phyloP scores from a whole-genome alignment of 257 asterid genomes.

The Jaltomata sinuosa region DNA sequence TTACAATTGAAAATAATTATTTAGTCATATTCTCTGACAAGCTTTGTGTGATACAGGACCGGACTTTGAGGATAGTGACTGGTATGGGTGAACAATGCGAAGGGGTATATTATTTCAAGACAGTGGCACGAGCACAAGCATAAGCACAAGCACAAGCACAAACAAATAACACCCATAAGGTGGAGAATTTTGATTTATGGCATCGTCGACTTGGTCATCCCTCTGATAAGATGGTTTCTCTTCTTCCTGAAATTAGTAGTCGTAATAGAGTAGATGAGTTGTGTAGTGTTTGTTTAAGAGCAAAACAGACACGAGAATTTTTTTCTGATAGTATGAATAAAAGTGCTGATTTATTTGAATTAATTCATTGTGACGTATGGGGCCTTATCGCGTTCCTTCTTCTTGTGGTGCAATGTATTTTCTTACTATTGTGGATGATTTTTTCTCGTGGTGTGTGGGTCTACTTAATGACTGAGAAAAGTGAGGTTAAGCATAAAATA shows the following conservation, averaged over 20 bases:
- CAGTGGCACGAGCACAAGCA: not conserved
- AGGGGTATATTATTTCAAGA: not conserved
- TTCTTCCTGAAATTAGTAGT: too few relatives aligned
- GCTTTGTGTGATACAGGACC: not conserved
- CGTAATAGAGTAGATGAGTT: not conserved
- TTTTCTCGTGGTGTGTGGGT: not conserved
- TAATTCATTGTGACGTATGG: too few relatives aligned
- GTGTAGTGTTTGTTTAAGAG: not conserved
- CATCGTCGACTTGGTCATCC: not conserved
- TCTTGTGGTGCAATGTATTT: not conserved
- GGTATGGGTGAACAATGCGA: not conserved
- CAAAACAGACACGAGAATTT: not conserved
- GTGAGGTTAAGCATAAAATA: not conserved
- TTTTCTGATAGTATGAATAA: not conserved
- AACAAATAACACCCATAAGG: too few relatives aligned
- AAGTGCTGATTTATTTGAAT: not conserved
- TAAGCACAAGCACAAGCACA: too few relatives aligned
- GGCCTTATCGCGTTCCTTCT: not conserved
- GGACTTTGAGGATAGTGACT: not conserved
- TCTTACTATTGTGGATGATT: too few relatives aligned
- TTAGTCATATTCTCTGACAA: not conserved
- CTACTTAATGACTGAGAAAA: not conserved
- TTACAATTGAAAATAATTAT: too few relatives aligned
- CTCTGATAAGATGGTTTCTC: not conserved
- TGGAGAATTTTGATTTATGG: too few relatives aligned